phyloP scores from a whole-genome alignment of 352 stramenopile species.

The Globisporangium nagaii region DNA sequence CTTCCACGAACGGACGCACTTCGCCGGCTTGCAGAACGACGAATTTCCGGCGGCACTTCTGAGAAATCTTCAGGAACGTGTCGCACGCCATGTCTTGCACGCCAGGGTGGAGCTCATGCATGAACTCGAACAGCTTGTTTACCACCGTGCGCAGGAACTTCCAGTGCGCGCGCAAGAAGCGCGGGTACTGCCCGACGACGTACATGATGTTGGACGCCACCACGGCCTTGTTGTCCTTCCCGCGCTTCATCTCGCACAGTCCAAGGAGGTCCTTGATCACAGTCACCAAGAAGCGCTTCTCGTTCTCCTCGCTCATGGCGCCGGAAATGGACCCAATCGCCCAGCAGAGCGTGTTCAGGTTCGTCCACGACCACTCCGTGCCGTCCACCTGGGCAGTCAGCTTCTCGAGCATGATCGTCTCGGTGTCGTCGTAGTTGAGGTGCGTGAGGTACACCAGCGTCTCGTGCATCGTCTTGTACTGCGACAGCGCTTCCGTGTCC shows the following conservation, averaged over 20 bases:
- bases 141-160: conserved; percentile 99
- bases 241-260: conserved; percentile 97
- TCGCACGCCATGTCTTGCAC: conserved; percentile 99
- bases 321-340: conserved; percentile 98
- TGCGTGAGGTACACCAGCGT: conserved; percentile 99
- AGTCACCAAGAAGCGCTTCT: conserved; percentile 99
- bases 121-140: conserved; percentile 99
- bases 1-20: conserved; percentile 93
- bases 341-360: conserved; percentile 99
- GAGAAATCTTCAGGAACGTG: conserved; percentile 99
- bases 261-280: conserved; percentile 99
- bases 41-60: conserved; percentile 98
- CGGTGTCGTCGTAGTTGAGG: conserved; percentile 98
- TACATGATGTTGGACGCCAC: conserved; percentile 99
- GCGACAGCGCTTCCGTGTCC: conserved; percentile 98
- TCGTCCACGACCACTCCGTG: conserved; percentile 94
- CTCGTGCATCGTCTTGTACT: conserved; percentile 99
- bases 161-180: conserved; percentile 99
- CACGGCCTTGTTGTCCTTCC: conserved; percentile 99
- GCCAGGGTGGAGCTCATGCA: conserved; percentile 99
- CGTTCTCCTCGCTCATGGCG: conserved; percentile 98
- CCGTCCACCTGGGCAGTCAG: conserved; percentile 90
- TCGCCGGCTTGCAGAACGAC: conserved; percentile 95
- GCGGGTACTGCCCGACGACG: conserved; percentile 99
- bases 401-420: conserved; percentile 99